These are phyloP conservation scores for Sporothrix euskadiensis DNA, from an alignment of 2,329 filamentous ascomycete species.

Conservation along the genomic window DNA sequence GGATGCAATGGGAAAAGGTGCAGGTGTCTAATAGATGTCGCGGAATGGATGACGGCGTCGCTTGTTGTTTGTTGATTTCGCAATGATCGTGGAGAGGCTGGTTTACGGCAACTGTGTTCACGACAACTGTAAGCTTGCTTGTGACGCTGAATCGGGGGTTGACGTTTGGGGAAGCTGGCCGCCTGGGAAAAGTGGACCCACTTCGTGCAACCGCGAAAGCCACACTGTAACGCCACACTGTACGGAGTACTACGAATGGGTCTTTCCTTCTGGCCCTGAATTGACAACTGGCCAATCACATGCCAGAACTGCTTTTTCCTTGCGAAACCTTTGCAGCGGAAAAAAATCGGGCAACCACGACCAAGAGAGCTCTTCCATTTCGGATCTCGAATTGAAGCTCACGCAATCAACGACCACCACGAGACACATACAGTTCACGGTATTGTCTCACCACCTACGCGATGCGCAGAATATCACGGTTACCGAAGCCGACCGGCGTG, in stretches of 20 bases:
- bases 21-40: background rate
- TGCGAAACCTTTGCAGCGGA: conserved; percentile 8
- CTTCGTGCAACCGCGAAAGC: background rate
- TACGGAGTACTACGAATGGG: background rate
- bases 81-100: background rate
- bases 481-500: conserved; percentile 33
- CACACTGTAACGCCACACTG: conserved; percentile 28
- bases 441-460: background rate
- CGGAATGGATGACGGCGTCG: background rate
- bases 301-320: background rate
- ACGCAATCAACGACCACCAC: background rate
- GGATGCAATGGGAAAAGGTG: background rate
- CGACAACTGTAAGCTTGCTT: background rate
- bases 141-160: background rate
- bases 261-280: background rate
- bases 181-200: background rate
- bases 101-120: background rate
- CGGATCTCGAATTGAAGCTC: background rate
- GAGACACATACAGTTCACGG: background rate
- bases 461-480: conserved; percentile 49
- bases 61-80: background rate
- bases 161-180: background rate
- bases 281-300: conserved; percentile 15
- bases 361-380: background rate
- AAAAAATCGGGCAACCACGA: conserved; percentile 6